Conservation (phyloP, 2,329 filamentous ascomycete genomes). For the Drechslerella dactyloides region DNA sequence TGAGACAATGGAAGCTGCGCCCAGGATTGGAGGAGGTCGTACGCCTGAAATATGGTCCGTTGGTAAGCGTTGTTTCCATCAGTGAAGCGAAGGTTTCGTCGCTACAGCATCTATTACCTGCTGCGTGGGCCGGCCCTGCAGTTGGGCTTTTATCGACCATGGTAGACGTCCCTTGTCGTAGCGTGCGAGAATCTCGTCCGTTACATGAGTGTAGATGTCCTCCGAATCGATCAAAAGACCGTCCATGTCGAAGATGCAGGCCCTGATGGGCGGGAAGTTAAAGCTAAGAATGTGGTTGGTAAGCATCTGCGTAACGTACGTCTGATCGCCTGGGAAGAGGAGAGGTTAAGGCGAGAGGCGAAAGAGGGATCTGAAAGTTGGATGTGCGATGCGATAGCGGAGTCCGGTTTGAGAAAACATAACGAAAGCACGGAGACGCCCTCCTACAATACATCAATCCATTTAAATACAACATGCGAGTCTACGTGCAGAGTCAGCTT, state of each 20-base stretch:
- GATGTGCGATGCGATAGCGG: neutral
- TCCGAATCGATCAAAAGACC: conserved; percentile 93
- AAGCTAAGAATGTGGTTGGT: conserved; percentile 47
- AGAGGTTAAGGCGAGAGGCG: too few species aligned
- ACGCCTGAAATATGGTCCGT: conserved; percentile 64
- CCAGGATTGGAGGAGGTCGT: conserved; percentile 76
- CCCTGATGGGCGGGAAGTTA: conserved; percentile 75
- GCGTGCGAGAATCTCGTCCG: conserved; percentile 79
- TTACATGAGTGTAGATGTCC: conserved; percentile 82
- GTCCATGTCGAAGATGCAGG: conserved; percentile 98
- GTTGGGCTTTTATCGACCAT: conserved; percentile 89
- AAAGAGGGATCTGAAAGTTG: neutral
- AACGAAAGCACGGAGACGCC: too few species aligned
- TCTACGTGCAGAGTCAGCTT: too few species aligned
- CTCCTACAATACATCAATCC: too few species aligned
- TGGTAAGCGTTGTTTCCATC: conserved; percentile 6
- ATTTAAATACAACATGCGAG: too few species aligned
- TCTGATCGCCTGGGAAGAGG: too few species aligned
- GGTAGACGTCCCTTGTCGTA: conserved; percentile 78
- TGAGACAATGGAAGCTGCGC: conserved; percentile 78
- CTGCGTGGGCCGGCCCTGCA: conserved; percentile 71
- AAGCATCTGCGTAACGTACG: conserved; percentile 28
- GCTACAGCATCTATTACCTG: conserved; percentile 57
- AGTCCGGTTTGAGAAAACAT: too few species aligned
- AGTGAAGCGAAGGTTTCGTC: conserved; percentile 7